Base-by-base conservation (phyloP, 2,329 filamentous ascomycete species). In the Davidsoniella virescens region DNA sequence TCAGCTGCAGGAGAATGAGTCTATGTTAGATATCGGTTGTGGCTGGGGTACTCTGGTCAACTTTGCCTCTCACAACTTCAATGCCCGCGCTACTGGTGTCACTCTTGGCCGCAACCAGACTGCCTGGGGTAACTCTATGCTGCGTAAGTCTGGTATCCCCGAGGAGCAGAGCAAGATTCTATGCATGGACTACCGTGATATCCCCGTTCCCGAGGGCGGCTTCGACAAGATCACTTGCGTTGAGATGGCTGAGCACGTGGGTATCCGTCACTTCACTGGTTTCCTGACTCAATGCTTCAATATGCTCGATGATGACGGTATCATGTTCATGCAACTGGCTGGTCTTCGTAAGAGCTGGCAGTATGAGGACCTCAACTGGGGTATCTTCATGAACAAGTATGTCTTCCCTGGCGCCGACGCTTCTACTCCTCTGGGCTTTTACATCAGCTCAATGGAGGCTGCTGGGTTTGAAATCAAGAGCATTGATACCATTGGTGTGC, bases 331-430 rank as follows among this genome's bases (percentile, higher is more conserved):
- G 54, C 92, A 96, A 67, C 87, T 93, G 59, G 87, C 90, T 59
- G 92, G 92, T 69, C 76, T 98, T 55, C 83, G 92, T 59, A 93
- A 93, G 72, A 72, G 76, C 56, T 96, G 92, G 92, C 92, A 96
- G 67, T 96, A 94, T 63, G 88, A 96, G 73, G 90, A 96, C 69
- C 76, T 95, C 47, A 84, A 90, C 65, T 96, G 92, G 92, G 92
- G 92, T 64, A 76, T 96, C 44, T 96, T 95, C 76, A 94, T 96
- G 87, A 96, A 96, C 81, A 95, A 94, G 72, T 94, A 96, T 68
- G 75, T 96, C 65, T 96, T 96, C 77, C 92, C 88, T 33, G 92
- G 92, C 63, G 92, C 92, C 47, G 92, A 96, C 63, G 92, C 92
- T 48, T 94, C 86, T 41, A 94, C 87, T 52, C 92, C 92, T 47